Base-by-base conservation (phyloP, 768 basidiomycete species). In the Paxillus ammoniavirescens region DNA sequence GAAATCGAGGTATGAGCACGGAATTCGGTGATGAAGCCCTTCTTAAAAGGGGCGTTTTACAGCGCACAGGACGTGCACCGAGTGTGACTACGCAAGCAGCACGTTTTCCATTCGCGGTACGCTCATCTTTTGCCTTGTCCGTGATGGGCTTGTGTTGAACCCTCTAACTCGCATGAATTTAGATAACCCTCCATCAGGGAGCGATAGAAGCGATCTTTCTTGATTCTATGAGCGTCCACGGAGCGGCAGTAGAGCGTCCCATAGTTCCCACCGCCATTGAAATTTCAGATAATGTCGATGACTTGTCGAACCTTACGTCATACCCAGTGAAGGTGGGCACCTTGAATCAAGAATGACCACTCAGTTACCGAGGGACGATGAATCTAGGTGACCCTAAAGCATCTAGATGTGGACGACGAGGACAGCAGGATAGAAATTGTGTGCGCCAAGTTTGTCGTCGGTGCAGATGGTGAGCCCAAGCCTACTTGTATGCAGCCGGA, bases 61-160 rank as follows among this genome's bases (percentile, higher is more conserved):
- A 89, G 86, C 74, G 84, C 15, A 83, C 82, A 8, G 81, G 83
- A 42, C 80, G 85, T 13, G 79, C 78, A 1, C 74, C 84, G 14
- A 83, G 86, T 61, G 76, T 89, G 23, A 79, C 77, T 5, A 82
- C 83, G 0, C 73, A 80, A 3, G 77, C 77, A 21, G 86, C 87
- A 2, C 78, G 87, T 17, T 91, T 80, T 67, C 87, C 86, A 10
- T 90, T 87, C 55, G 86, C 86, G 73, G 88, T 83, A 54, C 50
- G 56, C 26, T 26, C 30, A 15, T 18, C 38, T 7, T 17, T 14
- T 13, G 14, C 38, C 33, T 47, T n/a, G 26, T 17, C 42, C 9
- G 15, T 36, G 36, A 43, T 14, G 35, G 5, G 10, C 10, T 14
- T 12, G 10, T 35, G 35, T 35, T 5, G 35, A 12, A 8, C 35